These are phyloP conservation scores for Penicillium atrosanguineum DNA, from an alignment of 495 filamentous ascomycete genomes.

Conservation along the genomic window DNA sequence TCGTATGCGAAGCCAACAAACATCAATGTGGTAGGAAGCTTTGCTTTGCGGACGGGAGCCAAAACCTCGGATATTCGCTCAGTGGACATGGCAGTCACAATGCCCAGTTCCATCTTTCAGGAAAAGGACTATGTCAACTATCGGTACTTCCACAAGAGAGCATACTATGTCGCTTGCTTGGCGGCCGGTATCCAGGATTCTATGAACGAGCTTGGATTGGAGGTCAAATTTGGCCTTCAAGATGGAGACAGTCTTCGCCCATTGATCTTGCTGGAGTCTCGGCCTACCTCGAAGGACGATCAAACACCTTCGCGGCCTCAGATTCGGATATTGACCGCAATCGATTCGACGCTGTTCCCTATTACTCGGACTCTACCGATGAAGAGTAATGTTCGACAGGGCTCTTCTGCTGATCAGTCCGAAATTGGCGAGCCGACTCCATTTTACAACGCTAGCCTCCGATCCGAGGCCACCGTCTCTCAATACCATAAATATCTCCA, in stretches of 20 bases:
- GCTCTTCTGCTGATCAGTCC: conserved; percentile 32
- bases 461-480: conserved; percentile 70
- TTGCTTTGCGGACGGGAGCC: conserved; percentile 70
- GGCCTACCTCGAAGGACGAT: conserved; percentile 22
- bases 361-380: conserved; percentile 62
- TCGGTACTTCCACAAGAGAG: conserved; percentile 91
- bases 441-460: conserved; percentile 84
- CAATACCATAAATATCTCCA: conserved; percentile 72
- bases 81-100: conserved; percentile 81
- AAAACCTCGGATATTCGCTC: conserved; percentile 54
- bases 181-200: conserved; percentile 63
- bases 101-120: conserved; percentile 78
- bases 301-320: conserved; percentile 44
- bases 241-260: conserved; percentile 80
- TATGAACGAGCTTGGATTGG: conserved; percentile 44
- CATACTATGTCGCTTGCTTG: conserved; percentile 84
- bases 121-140: conserved; percentile 93
- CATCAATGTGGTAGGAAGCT: conserved; percentile 87
- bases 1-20: conserved; percentile 70
- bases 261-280: conserved; percentile 56
- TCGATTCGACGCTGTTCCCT: conserved; percentile 64
- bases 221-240: conserved; percentile 62
- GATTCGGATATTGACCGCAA: conserved; percentile 77
- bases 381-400: conserved; percentile 66
- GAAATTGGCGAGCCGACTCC: conserved; percentile 57